A percentile compares a stretch with the other conserved stretches of the same genome.
These are phyloP conservation scores for Perkinsus marinus DNA, from an alignment of 169 alveolate genomes.

Conservation along the genomic window DNA sequence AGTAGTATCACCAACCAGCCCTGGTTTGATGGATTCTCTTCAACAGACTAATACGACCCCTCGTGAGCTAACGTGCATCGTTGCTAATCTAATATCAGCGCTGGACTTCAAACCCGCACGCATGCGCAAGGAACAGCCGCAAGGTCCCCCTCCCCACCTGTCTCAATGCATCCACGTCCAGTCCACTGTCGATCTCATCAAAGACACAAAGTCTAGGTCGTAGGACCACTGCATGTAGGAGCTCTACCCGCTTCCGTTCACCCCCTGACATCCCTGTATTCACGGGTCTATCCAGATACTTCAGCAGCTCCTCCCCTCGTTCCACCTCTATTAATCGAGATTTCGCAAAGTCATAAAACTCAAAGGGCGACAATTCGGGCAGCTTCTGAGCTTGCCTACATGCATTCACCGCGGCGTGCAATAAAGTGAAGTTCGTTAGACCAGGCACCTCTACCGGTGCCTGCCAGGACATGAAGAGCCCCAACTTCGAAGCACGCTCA, in stretches of 20 bases:
- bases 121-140: too few species aligned
- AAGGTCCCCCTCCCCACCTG: too few species aligned
- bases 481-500: slow-evolving; percentile 18
- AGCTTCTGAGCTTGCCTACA: slow-evolving; percentile 16
- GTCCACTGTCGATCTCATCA: slow-evolving; percentile 32
- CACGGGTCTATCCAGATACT: slow-evolving; percentile 30
- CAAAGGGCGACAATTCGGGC: slow-evolving; percentile 19
- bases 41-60: too few species aligned
- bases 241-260: slow-evolving; percentile 27
- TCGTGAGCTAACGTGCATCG: too few species aligned
- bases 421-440: slow-evolving; percentile 23
- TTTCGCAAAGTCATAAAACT: slow-evolving; percentile 14
- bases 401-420: slow-evolving; percentile 25
- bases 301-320: not conserved
- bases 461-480: slow-evolving; percentile 26
- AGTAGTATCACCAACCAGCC: too few species aligned
- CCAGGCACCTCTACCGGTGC: slow-evolving; percentile 28
- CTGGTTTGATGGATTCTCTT: too few species aligned
- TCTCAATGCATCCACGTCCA: slow-evolving; percentile 30
- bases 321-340: slow-evolving; percentile 12
- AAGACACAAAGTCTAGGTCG: slow-evolving; percentile 25
- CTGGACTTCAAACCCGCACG: too few species aligned
- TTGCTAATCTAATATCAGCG: too few species aligned
- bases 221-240: slow-evolving; percentile 22
- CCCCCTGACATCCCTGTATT: slow-evolving; percentile 32